Percentiles rank a stretch among this genome's conserved stretches.
These are phyloP conservation scores for Annulohypoxylon truncatum DNA, from an alignment of 2,329 filamentous ascomycete genomes.

Conservation along the genomic window DNA sequence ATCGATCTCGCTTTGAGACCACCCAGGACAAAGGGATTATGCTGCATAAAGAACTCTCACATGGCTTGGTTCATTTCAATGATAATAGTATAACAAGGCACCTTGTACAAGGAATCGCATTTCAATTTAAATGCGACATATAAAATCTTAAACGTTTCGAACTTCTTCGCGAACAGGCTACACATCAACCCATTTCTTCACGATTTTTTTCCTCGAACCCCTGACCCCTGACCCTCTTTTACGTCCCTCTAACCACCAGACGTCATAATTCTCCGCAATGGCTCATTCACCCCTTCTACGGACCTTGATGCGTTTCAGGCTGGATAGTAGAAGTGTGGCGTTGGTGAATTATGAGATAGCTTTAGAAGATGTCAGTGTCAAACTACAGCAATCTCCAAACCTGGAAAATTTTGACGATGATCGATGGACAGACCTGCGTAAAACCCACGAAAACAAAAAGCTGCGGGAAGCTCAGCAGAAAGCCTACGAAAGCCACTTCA, in stretches of 20 bases:
- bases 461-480: conserved; percentile 10
- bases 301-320: conserved; percentile 25
- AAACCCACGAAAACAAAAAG: conserved; percentile 33
- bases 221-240: neutral
- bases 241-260: neutral
- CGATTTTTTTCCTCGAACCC: neutral
- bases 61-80: neutral
- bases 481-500: conserved; percentile 3
- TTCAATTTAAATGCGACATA: neutral
- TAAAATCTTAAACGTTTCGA: neutral
- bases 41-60: neutral
- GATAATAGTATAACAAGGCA: neutral
- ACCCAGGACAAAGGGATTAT: conserved; percentile 9
- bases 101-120: neutral
- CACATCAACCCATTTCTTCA: neutral
- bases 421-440: conserved; percentile 34
- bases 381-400: conserved; percentile 19
- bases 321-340: conserved; percentile 29
- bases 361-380: conserved; percentile 27
- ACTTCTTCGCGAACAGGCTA: neutral
- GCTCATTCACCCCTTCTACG: conserved; percentile 37
- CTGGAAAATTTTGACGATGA: conserved; percentile 25
- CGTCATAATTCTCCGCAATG: conserved; percentile 13
- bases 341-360: conserved; percentile 37
- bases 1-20: neutral